Conservation (phyloP, 2,329 filamentous ascomycete genomes). For the Colletotrichum spinosum region DNA sequence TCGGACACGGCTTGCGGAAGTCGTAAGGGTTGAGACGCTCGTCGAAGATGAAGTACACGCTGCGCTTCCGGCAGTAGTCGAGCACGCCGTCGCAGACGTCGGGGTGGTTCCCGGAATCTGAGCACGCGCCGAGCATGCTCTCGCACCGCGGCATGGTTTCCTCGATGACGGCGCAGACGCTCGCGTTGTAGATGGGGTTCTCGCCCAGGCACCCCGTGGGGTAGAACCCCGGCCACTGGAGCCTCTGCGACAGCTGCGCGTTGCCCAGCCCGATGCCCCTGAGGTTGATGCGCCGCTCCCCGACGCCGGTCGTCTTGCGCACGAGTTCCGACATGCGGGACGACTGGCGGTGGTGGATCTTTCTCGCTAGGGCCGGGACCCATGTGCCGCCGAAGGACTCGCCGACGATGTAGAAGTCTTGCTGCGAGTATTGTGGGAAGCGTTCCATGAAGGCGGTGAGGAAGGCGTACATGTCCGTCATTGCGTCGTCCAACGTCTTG, state of each 20-base stretch:
- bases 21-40: constrained; percentile 17
- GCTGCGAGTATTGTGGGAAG: background rate
- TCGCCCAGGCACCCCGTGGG: constrained; percentile 10
- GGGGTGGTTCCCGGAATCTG: background rate
- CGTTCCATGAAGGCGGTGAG: constrained; percentile 5
- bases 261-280: constrained; percentile 12
- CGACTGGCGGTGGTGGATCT: constrained; percentile 13
- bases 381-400: constrained; percentile 1
- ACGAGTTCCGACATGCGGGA: constrained; percentile 5
- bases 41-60: constrained; percentile 16
- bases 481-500: constrained; percentile 9
- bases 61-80: constrained; percentile 9
- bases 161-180: constrained; percentile 11
- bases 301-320: background rate
- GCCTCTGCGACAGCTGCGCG: constrained; percentile 12
- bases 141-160: constrained; percentile 11
- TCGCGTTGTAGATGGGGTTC: constrained; percentile 3
- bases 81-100: constrained; percentile 13
- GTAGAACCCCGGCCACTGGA: constrained; percentile 23
- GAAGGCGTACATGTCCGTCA: constrained; percentile 8
- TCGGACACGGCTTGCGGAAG: constrained; percentile 1
- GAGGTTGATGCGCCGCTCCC: constrained; percentile 6
- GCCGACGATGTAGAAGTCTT: constrained; percentile 22
- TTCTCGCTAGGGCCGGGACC: constrained; percentile 9
- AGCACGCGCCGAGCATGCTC: constrained; percentile 6